Evolutionary conservation across 202 grass and related monocot species (phyloP).

Genomic region (Zoysia matrella): DNA sequence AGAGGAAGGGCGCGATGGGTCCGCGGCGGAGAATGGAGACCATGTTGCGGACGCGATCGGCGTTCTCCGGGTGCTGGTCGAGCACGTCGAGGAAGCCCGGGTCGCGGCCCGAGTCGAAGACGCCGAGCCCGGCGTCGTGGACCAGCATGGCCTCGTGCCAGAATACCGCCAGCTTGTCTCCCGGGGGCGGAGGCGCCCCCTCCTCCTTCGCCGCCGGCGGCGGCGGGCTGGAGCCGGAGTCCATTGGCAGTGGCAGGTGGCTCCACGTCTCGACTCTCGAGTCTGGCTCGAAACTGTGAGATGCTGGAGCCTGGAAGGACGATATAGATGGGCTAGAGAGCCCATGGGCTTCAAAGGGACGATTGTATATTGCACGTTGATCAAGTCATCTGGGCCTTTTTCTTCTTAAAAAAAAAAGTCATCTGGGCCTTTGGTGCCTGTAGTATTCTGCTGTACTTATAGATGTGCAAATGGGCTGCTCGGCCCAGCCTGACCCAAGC

Average conservation of each 20-base stretch:
- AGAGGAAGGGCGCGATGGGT: conserved; percentile 62
- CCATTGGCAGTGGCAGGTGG: conserved; percentile 24
- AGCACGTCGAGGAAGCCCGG: conserved; percentile 95
- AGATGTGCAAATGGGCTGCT: too few relatives aligned
- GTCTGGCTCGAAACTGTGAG: background rate
- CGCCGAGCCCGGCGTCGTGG: conserved; percentile 78
- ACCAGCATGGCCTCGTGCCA: conserved; percentile 92
- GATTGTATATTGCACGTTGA: background rate
- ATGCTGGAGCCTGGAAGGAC: background rate
- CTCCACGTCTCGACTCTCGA: background rate
- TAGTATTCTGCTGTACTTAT: too few relatives aligned
- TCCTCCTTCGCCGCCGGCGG: background rate
- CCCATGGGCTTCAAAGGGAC: conserved; percentile 2
- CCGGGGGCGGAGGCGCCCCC: background rate
- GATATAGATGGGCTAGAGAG: background rate
- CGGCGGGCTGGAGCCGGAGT: conserved; percentile 10
- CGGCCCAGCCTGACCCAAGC: too few relatives aligned
- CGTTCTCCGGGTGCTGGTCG: conserved; percentile 87
- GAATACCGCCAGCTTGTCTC: conserved; percentile 66
- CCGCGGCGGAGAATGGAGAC: conserved; percentile 87
- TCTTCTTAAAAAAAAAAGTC: too few relatives aligned
- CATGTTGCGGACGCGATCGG: conserved; percentile 93
- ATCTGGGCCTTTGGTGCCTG: too few relatives aligned
- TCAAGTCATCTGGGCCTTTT: background rate
- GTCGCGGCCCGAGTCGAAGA: conserved; percentile 80